Base-by-base conservation (phyloP, 1,284 basidiomycete species). In the Apiotrichum domesticum region DNA sequence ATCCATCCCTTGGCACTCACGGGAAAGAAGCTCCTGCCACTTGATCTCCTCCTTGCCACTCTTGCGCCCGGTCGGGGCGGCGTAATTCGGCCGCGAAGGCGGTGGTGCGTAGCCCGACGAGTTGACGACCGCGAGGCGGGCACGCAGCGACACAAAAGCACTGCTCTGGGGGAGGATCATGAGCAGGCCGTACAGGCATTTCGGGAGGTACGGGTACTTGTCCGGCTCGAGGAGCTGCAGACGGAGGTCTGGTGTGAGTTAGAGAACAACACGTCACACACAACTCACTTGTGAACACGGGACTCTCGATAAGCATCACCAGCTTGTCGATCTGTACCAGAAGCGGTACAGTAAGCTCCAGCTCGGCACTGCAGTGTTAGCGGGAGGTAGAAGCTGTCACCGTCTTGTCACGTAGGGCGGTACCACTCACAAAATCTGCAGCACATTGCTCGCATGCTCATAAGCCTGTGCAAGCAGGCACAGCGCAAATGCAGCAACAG, bases 101-200 rank as follows among this genome's bases (percentile, higher is more conserved):
- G 58, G 58, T 56, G 95, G 90, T 3, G 95, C 76, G 74, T 93
- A 96, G 0, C 96, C 95, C 9, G 93, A 85, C 1, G 94, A 90
- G 73, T 95, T 95, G 46, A 98, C 92, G 2, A 94, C 93, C 63
- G 88, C 93, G 39, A 99, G 78, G 39, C 96, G 85, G 73, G 97
- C 97, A 40, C 95, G 84, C 14, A 99, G 81, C 1, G 95, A 97
- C 6, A 94, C 85, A 71, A 99, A 99, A 0, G 96, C 96, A 42
- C 88, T 88, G 71, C 91, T 96, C 78, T 99, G 96, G 0, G 96
- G 96, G 8, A 99, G 79, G 54, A 98, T 81, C 96, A 99, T 99
- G 63, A 99, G 80, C 11, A 99, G 80, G 1, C 96, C 96, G 71
- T 98, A 99, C 6, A 99, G 80, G 66, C 94, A 97, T 74, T 99